Base-by-base conservation (phyloP, 805 yeast species). In the Candida broadrunensis region DNA sequence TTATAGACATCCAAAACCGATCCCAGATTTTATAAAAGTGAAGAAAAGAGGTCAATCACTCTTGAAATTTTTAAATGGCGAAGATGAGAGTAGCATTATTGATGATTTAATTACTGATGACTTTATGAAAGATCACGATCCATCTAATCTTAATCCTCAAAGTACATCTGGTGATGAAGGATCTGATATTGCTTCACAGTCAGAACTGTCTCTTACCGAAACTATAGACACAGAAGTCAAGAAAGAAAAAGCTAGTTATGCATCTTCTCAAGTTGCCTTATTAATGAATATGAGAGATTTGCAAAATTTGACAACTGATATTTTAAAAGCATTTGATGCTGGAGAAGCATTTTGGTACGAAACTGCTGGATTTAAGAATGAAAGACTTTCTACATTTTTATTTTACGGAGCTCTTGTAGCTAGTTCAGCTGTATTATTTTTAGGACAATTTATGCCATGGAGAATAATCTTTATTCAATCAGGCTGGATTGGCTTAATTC, bases 351-450 rank as follows among this genome's bases (percentile, higher is more conserved):
- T 80, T 40, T 66, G 81, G 50, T 74, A 70, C 50, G 84, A 82
- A 11, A 72, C 83, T 4, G 85, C 85, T 21, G 84, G 84, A 8
- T 88, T 88, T 54, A 72, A 70, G 47, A 85, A 87, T 56, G 95
- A 87, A 50, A 69, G 77, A 35, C 60, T 70, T 19, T 77, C 93
- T 0, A 83, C 93, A 0, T 65, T 78, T 5, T 52, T 85, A n/a
- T 70, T 73, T 48, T 69, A 68, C 46, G 63, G 63, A 1, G 54
- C 65, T 6, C 45, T 61, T 13, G 49, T 46, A 9, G 58, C 58
- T 4, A 50, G 73, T 0, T 48, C 62, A 4, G 58, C 76, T 9
- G 60, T 78, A 15, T 41, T 73, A 0, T 58, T 77, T 73, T 44
- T 69, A 11, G 70, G 78, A 0, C 70, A 72, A 9, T 80, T 65